phyloP scores from a whole-genome alignment of 805 yeast species.

The Komagataella mondaviorum region DNA sequence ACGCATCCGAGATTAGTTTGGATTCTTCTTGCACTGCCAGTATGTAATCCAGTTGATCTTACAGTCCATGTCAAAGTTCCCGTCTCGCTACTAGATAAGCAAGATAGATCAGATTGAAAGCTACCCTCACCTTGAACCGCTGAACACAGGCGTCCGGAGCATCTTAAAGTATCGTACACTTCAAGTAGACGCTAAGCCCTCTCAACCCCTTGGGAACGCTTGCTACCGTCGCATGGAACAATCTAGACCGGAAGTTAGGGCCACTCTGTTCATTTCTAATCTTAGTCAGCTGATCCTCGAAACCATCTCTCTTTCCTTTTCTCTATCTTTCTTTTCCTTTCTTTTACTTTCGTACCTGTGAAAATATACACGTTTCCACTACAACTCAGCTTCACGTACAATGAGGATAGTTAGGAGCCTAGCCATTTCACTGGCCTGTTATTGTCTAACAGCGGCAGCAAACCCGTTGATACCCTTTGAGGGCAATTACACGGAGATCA shows the following conservation, averaged over 20 bases:
- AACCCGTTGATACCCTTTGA: background rate
- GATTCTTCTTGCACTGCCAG: too few relatives aligned
- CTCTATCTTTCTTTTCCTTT: background rate
- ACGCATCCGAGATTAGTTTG: too few relatives aligned
- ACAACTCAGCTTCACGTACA: background rate
- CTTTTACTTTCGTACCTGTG: background rate
- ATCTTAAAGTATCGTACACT: background rate
- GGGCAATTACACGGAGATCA: conserved; percentile 1
- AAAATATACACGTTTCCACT: background rate
- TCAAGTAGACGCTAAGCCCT: background rate
- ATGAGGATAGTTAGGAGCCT: background rate
- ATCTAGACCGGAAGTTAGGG: background rate
- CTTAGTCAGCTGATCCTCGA: background rate
- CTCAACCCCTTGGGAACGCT: background rate
- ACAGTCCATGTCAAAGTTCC: too few relatives aligned
- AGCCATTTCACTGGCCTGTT: background rate
- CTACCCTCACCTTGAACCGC: too few relatives aligned
- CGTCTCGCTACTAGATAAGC: too few relatives aligned
- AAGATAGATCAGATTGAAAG: too few relatives aligned
- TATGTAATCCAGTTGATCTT: too few relatives aligned
- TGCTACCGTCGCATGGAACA: background rate
- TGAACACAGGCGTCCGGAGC: background rate
- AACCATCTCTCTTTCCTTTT: background rate
- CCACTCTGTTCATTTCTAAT: background rate
- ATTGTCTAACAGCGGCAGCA: background rate